Conservation (phyloP, 2,329 filamentous ascomycete species). For the Waltergamsia citrina region DNA sequence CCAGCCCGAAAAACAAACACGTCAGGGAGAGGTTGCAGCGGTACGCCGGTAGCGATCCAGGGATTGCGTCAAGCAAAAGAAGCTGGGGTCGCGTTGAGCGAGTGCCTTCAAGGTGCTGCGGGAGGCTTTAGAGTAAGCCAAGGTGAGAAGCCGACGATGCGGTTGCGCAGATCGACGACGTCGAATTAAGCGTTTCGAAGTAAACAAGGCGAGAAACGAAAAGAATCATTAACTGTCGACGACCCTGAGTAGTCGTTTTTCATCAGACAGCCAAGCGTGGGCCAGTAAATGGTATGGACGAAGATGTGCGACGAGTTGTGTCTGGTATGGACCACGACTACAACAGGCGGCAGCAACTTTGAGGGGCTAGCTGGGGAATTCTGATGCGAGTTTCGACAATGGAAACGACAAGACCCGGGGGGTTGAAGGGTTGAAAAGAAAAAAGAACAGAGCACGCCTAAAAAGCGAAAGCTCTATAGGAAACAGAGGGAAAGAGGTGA, state of each 20-base stretch:
- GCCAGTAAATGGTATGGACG: slow-evolving; percentile 4
- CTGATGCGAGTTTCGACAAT: slow-evolving; percentile 1
- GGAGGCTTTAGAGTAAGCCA: slow-evolving; percentile 2
- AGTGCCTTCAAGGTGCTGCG: neutral
- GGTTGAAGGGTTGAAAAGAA: slow-evolving; percentile 1
- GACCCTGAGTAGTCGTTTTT: slow-evolving; percentile 3
- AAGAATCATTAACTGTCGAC: slow-evolving; percentile 2
- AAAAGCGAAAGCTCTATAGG: slow-evolving; percentile 12
- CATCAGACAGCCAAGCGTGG: slow-evolving; percentile 5
- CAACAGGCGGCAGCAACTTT: slow-evolving; percentile 1
- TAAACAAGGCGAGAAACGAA: slow-evolving; percentile 5
- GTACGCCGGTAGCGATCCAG: slow-evolving; percentile 14
- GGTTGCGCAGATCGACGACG: slow-evolving; percentile 1
- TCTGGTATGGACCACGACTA: slow-evolving; percentile 4
- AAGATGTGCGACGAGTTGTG: slow-evolving; percentile 6
- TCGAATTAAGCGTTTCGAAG: slow-evolving; percentile 6
- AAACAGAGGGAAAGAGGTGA: slow-evolving; percentile 10
- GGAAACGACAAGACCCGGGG: neutral
- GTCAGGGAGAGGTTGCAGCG: neutral
- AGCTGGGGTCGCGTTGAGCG: neutral
- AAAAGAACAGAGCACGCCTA: slow-evolving; percentile 6
- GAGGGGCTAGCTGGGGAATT: neutral
- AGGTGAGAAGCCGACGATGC: neutral
- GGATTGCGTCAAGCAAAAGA: slow-evolving; percentile 37
- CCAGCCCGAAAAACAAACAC: slow-evolving; percentile 29